Conservation (phyloP, 768 basidiomycete species). For the Trametes villosa region DNA sequence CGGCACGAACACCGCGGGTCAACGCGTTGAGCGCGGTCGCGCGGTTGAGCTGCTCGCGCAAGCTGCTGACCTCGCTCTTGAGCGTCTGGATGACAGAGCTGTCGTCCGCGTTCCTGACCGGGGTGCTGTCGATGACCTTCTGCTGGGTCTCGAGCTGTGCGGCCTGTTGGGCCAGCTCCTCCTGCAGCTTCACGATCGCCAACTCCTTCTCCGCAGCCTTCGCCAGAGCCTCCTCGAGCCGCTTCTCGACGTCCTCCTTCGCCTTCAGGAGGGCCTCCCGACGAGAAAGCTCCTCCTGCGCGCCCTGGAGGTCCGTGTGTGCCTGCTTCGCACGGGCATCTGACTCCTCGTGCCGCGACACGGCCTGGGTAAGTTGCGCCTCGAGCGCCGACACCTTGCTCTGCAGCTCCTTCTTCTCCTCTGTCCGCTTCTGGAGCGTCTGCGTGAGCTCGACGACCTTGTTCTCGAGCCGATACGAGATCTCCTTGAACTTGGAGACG, state of each 20-base stretch:
- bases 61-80: slow-evolving; percentile 88
- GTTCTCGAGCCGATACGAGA: slow-evolving; percentile 96
- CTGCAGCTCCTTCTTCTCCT: slow-evolving; percentile 88
- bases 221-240: slow-evolving; percentile 75
- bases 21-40: slow-evolving; percentile 91
- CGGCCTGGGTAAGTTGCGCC: slow-evolving; percentile 85
- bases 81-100: slow-evolving; percentile 84
- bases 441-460: slow-evolving; percentile 99
- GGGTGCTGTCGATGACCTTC: slow-evolving; percentile 65
- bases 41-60: slow-evolving; percentile 95
- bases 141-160: slow-evolving; percentile 78
- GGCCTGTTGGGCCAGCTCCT: slow-evolving; percentile 75
- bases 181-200: slow-evolving; percentile 77
- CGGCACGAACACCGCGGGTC: slow-evolving; percentile 70
- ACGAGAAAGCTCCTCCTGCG: slow-evolving; percentile 71
- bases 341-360: slow-evolving; percentile 84
- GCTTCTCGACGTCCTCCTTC: slow-evolving; percentile 81
- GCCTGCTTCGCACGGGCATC: slow-evolving; percentile 75
- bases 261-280: slow-evolving; percentile 74
- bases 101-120: slow-evolving; percentile 77
- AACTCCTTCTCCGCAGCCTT: slow-evolving; percentile 84
- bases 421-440: slow-evolving; percentile 83
- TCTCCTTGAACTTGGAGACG: slow-evolving; percentile 97
- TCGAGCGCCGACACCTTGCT: slow-evolving; percentile 78
- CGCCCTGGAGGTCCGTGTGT: slow-evolving; percentile 66